A percentile compares a stretch with the other conserved stretches of the same genome.
Evolutionary conservation across 2,329 filamentous ascomycete genomes (phyloP).

Genomic region (Sordariomycetes sp.): DNA sequence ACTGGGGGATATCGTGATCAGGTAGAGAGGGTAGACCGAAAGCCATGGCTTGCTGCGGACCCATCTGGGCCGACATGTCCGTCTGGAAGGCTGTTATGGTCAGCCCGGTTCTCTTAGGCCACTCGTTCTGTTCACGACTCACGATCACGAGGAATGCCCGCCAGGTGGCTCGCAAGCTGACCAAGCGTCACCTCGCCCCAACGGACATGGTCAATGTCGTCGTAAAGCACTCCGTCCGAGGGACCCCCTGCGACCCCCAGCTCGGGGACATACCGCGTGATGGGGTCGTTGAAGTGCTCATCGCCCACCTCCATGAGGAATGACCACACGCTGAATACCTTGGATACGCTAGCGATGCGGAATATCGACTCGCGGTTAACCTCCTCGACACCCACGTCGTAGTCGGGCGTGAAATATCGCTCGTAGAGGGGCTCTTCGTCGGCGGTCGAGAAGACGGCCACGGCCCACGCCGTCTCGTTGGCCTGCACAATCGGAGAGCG

Average conservation of each 20-base stretch:
- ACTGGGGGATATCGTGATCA: slow-evolving; percentile 1
- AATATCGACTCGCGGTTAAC: slow-evolving; percentile 25
- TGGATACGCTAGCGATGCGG: slow-evolving; percentile 31
- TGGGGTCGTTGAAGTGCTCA: slow-evolving; percentile 24
- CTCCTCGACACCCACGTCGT: slow-evolving; percentile 11
- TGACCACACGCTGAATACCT: slow-evolving; percentile 31
- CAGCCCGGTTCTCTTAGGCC: too few relatives aligned
- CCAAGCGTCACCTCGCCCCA: slow-evolving; percentile 26
- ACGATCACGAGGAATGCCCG: slow-evolving; percentile 26
- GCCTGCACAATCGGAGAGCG: neutral
- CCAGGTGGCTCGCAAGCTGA: slow-evolving; percentile 23
- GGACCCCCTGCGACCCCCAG: slow-evolving; percentile 13
- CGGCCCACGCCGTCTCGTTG: slow-evolving; percentile 15
- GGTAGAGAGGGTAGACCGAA: neutral
- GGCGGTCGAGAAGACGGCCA: slow-evolving; percentile 13
- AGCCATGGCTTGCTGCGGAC: neutral
- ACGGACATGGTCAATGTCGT: slow-evolving; percentile 14
- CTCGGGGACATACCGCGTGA: slow-evolving; percentile 32
- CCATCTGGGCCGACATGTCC: slow-evolving; percentile 1
- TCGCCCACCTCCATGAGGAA: slow-evolving; percentile 30
- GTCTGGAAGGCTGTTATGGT: slow-evolving; percentile 1
- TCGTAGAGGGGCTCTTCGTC: slow-evolving; percentile 15
- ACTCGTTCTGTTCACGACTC: too few relatives aligned
- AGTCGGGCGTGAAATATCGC: slow-evolving; percentile 13
- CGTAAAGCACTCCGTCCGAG: slow-evolving; percentile 3